phyloP scores from a whole-genome alignment of 225 moss, liverwort and hornwort genomes.

The Physcomitrellopsis africana region DNA sequence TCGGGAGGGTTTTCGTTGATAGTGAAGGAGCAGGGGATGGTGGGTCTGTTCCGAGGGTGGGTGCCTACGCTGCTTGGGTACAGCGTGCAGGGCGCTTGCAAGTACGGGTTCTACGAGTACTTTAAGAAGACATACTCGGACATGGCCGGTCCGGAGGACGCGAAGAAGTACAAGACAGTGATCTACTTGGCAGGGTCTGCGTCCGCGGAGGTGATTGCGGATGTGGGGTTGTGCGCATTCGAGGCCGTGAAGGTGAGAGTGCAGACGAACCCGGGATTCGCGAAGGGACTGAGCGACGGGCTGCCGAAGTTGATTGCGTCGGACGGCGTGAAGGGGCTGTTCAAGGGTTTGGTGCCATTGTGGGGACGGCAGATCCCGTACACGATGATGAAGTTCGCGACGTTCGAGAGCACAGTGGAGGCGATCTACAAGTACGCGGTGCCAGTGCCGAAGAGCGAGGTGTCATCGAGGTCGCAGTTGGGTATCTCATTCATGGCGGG shows the following conservation, averaged over 20 bases:
- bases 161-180: slow-evolving; percentile 38
- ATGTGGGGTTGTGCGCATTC: slow-evolving; percentile 33
- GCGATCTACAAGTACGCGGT: slow-evolving; percentile 53
- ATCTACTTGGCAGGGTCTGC: slow-evolving; percentile 40
- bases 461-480: slow-evolving; percentile 37
- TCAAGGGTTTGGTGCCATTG: slow-evolving; percentile 58
- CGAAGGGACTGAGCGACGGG: slow-evolving; percentile 34
- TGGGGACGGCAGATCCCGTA: slow-evolving; percentile 75
- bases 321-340: slow-evolving; percentile 42
- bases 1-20: slow-evolving; percentile 15
- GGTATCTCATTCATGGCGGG: slow-evolving; percentile 57
- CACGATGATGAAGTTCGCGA: slow-evolving; percentile 82
- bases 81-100: slow-evolving; percentile 72
- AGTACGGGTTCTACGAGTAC: slow-evolving; percentile 75
- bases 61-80: slow-evolving; percentile 63
- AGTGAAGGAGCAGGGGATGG: slow-evolving; percentile 43
- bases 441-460: slow-evolving; percentile 49
- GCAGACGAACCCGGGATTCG: slow-evolving; percentile 38
- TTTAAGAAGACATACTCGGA: slow-evolving; percentile 72
- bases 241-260: slow-evolving; percentile 19
- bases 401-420: slow-evolving; percentile 66
- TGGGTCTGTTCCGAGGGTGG: slow-evolving; percentile 44
- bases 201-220: slow-evolving; percentile 41
- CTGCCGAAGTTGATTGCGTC: slow-evolving; percentile 31
- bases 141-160: slow-evolving; percentile 27